These are phyloP conservation scores for Pilatotrama ljubarskyi DNA, from an alignment of 768 basidiomycete species.

Conservation along the genomic window DNA sequence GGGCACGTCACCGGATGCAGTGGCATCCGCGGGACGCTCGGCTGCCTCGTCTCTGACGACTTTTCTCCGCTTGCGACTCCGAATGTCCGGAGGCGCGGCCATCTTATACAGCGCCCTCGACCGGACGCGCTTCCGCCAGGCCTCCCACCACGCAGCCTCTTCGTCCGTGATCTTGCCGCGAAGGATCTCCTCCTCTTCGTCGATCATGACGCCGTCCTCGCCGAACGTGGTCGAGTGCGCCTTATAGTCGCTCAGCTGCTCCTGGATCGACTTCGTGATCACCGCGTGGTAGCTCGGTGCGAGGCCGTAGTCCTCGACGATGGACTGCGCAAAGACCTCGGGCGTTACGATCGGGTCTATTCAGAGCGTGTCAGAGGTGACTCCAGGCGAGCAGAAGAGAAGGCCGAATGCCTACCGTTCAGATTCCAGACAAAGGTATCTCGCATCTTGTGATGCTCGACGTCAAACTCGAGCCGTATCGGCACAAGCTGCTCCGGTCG, in stretches of 20 bases:
- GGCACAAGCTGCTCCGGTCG: conserved; percentile 85
- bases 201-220: conserved; percentile 42
- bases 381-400: not conserved
- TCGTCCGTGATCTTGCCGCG: conserved; percentile 52
- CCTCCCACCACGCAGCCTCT: conserved; percentile 65
- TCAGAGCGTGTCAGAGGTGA: not conserved
- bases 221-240: conserved; percentile 57
- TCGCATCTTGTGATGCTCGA: conserved; percentile 90
- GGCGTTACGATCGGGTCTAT: conserved; percentile 90
- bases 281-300: conserved; percentile 59
- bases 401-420: conserved; percentile 58
- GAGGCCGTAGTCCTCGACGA: conserved; percentile 89
- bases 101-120: conserved; percentile 36
- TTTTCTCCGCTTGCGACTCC: conserved; percentile 46
- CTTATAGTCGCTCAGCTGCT: conserved; percentile 81
- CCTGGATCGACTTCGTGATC: conserved; percentile 83
- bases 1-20: conserved; percentile 29
- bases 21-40: conserved; percentile 6
- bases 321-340: conserved; percentile 83
- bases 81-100: conserved; percentile 31
- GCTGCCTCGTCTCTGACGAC: conserved; percentile 32
- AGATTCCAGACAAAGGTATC: conserved; percentile 99
- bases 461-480: conserved; percentile 94
- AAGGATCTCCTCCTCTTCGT: conserved; percentile 34
- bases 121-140: conserved; percentile 62